Evolutionary conservation across 1,284 basidiomycete species (phyloP).

Genomic region (Lentinus polychrous): DNA sequence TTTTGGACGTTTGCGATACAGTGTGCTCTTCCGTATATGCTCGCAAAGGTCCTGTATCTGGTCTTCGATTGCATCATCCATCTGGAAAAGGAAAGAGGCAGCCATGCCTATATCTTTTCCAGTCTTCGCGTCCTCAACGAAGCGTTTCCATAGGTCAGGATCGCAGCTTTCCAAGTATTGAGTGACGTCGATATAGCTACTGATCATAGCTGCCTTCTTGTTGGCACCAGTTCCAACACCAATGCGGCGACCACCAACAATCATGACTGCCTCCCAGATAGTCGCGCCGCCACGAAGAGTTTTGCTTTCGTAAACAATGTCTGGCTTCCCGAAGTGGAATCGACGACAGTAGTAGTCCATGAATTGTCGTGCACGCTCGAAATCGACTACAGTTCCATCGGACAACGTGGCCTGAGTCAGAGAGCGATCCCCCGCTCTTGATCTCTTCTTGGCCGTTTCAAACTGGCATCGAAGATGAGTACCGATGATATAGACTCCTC

Average conservation of each 20-base stretch:
- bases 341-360: constrained; percentile 93
- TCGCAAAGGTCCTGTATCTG: constrained; percentile 68
- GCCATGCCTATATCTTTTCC: constrained; percentile 69
- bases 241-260: constrained; percentile 73
- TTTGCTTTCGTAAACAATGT: constrained; percentile 51
- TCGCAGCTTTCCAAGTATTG: constrained; percentile 85
- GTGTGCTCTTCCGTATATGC: constrained; percentile 52
- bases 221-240: constrained; percentile 65
- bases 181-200: constrained; percentile 85
- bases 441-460: neutral
- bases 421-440: constrained; percentile 1
- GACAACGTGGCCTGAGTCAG: constrained; percentile 40
- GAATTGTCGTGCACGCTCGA: constrained; percentile 81
- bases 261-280: constrained; percentile 79
- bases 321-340: constrained; percentile 78
- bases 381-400: constrained; percentile 61
- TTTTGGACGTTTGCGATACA: constrained; percentile 43
- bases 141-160: constrained; percentile 72
- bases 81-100: constrained; percentile 66
- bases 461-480: neutral
- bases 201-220: constrained; percentile 75
- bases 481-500: neutral
- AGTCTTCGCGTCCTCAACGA: constrained; percentile 48
- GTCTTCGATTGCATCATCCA: constrained; percentile 67
- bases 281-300: constrained; percentile 20